Percentiles rank a stretch among this genome's conserved stretches.
These are phyloP conservation scores for Raddia guianensis DNA, from an alignment of 176 grass and related monocot species.

Conservation along the genomic window DNA sequence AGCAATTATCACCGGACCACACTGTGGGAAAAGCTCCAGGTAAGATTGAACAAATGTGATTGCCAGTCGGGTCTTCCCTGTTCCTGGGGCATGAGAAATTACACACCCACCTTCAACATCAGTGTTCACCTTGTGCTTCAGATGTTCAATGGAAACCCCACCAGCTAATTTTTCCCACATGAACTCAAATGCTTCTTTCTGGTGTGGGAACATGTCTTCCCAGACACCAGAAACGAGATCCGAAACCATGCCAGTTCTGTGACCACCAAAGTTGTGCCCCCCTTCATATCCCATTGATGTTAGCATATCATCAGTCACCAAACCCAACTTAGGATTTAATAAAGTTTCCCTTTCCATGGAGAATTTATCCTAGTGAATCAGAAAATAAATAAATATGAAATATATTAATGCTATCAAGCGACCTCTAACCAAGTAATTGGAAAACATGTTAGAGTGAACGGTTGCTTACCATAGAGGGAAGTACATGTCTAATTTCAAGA, in stretches of 20 bases:
- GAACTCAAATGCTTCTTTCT: constrained; percentile 82
- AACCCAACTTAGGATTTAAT: constrained; percentile 32
- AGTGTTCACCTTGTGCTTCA: constrained; percentile 19
- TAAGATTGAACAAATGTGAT: constrained; percentile 84
- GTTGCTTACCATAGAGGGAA: constrained; percentile 67
- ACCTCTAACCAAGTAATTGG: constrained; percentile 14
- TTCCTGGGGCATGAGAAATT: constrained; percentile 94
- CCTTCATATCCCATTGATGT: constrained; percentile 37
- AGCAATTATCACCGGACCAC: constrained; percentile 73
- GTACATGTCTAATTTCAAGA: constrained; percentile 70
- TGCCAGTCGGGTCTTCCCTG: constrained; percentile 79
- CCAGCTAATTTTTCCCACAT: constrained; percentile 82
- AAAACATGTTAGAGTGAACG: constrained; percentile 2
- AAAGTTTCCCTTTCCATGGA: constrained; percentile 2
- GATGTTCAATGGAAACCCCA: constrained; percentile 46
- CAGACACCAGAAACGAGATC: constrained; percentile 66
- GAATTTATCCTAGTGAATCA: constrained; percentile 34
- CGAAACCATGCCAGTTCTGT: constrained; percentile 60
- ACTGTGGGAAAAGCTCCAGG: constrained; percentile 60
- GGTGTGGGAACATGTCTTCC: constrained; percentile 70
- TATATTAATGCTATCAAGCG: not conserved
- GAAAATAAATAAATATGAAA: constrained; percentile 20
- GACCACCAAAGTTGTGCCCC: constrained; percentile 8
- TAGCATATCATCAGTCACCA: constrained; percentile 42
- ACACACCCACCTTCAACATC: constrained; percentile 71